Conservation (phyloP, 2,329 filamentous ascomycete genomes). For the Incumbomyces lentus region DNA sequence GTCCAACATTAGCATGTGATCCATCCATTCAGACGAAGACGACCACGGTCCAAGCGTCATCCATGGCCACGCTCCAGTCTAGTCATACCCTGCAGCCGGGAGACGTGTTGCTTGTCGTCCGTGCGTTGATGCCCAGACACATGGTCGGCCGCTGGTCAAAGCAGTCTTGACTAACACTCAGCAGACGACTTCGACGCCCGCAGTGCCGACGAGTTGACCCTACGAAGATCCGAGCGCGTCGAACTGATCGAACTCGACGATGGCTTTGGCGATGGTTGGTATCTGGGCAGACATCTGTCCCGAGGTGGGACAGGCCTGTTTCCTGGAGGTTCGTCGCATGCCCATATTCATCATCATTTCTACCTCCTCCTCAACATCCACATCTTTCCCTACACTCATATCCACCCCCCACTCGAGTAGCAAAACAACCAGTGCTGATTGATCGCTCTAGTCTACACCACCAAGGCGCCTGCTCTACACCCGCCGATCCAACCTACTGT, state of each 20-base stretch:
- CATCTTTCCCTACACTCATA: too few relatives aligned
- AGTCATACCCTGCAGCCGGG: conserved; percentile 26
- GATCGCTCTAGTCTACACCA: conserved; percentile 15
- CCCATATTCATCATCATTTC: too few relatives aligned
- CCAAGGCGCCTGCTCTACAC: conserved; percentile 13
- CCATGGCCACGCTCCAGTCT: conserved; percentile 30
- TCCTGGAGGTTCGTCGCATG: conserved; percentile 32
- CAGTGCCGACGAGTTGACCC: conserved; percentile 82
- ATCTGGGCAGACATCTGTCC: conserved; percentile 41
- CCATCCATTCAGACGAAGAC: background rate
- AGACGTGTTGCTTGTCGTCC: conserved; percentile 35
- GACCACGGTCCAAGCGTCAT: too few relatives aligned
- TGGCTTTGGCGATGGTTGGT: conserved; percentile 58
- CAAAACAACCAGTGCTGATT: too few relatives aligned
- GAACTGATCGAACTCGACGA: conserved; percentile 56
- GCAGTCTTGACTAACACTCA: conserved; percentile 8
- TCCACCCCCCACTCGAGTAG: too few relatives aligned
- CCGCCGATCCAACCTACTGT: background rate
- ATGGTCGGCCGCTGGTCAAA: background rate
- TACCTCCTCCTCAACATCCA: too few relatives aligned
- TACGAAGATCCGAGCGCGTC: conserved; percentile 63
- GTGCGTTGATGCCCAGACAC: conserved; percentile 29
- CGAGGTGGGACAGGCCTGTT: conserved; percentile 37
- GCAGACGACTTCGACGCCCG: conserved; percentile 88
- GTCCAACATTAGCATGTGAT: conserved; percentile 2